Percentiles rank a stretch among this genome's conserved stretches.
phyloP scores from a whole-genome alignment of 352 stramenopile genomes.

The Pythium insidiosum region DNA sequence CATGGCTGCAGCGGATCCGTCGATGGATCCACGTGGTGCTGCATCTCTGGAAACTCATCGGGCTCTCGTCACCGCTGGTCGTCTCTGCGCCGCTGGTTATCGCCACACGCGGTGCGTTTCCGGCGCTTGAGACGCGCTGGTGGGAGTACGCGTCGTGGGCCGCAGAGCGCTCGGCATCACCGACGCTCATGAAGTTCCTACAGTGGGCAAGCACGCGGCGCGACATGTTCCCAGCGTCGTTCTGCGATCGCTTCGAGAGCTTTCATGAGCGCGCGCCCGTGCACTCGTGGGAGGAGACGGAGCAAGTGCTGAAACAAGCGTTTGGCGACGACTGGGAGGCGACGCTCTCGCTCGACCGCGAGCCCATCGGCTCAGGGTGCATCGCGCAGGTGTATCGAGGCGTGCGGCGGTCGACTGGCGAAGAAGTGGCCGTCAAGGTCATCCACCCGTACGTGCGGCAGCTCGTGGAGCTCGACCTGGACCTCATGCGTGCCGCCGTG shows the following conservation, averaged over 20 bases:
- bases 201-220: slow-evolving; percentile 93
- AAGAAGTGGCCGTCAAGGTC: slow-evolving; percentile 89
- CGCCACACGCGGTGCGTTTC: slow-evolving; percentile 13
- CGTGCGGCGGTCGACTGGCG: slow-evolving; percentile 43
- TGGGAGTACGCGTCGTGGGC: slow-evolving; percentile 59
- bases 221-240: slow-evolving; percentile 88
- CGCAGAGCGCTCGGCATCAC: slow-evolving; percentile 68
- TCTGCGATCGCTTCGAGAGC: slow-evolving; percentile 87
- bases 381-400: slow-evolving; percentile 94
- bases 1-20: slow-evolving; percentile 21
- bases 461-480: slow-evolving; percentile 86
- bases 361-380: slow-evolving; percentile 88
- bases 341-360: slow-evolving; percentile 37
- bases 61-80: slow-evolving; percentile 36
- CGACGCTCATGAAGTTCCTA: slow-evolving; percentile 92
- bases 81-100: slow-evolving; percentile 37
- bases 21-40: slow-evolving; percentile 36
- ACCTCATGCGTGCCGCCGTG: slow-evolving; percentile 58
- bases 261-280: slow-evolving; percentile 86
- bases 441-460: slow-evolving; percentile 88
- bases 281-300: slow-evolving; percentile 87
- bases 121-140: slow-evolving; percentile 38
- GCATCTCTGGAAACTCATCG: slow-evolving; percentile 54
- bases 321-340: slow-evolving; percentile 82
- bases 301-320: slow-evolving; percentile 64